Base-by-base conservation (phyloP, 305 asterid species). In the Fraxinus latifolia region DNA sequence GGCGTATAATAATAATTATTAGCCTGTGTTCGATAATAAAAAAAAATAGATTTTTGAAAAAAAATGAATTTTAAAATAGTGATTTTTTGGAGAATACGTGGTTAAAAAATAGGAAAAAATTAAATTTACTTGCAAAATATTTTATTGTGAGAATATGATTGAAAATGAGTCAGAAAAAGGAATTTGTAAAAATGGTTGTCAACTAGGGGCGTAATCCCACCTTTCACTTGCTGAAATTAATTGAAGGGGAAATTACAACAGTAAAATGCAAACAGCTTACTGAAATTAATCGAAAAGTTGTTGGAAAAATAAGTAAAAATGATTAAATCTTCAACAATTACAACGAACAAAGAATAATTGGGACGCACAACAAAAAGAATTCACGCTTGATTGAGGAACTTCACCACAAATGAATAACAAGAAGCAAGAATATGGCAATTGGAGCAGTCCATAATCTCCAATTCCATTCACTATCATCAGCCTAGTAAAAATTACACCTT, bases 401-500 rank as follows among this genome's bases (percentile, higher is more conserved):
- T 78, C 81, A 81, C 80, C 82, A 85, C 84, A 83, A 86, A 82
- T 81, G 76, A 70, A 70, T 32, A 29, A 29, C 15, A 87, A 85
- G 87, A 88, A 70, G 34, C 34, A 14, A 90, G 89, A 90, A 90
- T 86, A 85, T 79, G 86, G 87, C 85, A 81, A 88, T 80, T 77
- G 77, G 83, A 85, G 85, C 55, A 70, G 78, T 82, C 79, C 87
- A 85, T 85, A 84, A 84, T 79, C 58, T 67, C 86, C 88, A 87
- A 84, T 50, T 79, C 77, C 71, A 27, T 83, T 86, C 76, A 89
- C 87, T 89, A 85, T 87, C 44, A 89, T 89, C 94, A 87, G 83
- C 93, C 93, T 88, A 93, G 75, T 37, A 82, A 88, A 82, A 79
- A 81, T 84, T 84, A 88, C 82, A 91, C 76, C 92, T 90, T 90